Evolutionary conservation across 352 stramenopile species (phyloP).

Genomic region (Globisporangium orthogonon): DNA sequence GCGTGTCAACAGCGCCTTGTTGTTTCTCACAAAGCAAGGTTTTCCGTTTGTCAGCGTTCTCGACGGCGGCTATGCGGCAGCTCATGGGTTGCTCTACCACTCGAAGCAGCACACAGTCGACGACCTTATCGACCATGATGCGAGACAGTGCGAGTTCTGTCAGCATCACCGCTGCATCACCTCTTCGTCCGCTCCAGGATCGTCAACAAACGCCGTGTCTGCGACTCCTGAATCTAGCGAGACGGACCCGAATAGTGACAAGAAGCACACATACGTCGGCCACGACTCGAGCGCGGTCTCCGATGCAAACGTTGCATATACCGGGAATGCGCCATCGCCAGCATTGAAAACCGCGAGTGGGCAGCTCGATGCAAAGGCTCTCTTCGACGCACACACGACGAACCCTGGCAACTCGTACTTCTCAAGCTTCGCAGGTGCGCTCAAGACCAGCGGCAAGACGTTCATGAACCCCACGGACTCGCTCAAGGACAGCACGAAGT

Average conservation of each 20-base stretch:
- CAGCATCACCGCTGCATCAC: conserved; percentile 37
- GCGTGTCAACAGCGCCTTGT: conserved; percentile 55
- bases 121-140: conserved; percentile 73
- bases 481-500: conserved; percentile 65
- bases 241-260: not conserved
- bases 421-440: conserved; percentile 52
- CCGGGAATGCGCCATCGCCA: not conserved
- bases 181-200: not conserved
- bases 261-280: conserved; percentile 9
- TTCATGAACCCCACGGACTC: conserved; percentile 47
- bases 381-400: conserved; percentile 27
- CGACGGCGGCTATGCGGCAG: conserved; percentile 59
- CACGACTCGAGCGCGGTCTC: conserved; percentile 2
- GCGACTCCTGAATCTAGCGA: not conserved
- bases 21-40: conserved; percentile 67
- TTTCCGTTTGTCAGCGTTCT: conserved; percentile 76
- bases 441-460: conserved; percentile 68
- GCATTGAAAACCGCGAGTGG: conserved; percentile 6
- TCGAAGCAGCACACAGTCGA: conserved; percentile 50
- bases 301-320: not conserved
- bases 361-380: conserved; percentile 26
- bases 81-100: conserved; percentile 43
- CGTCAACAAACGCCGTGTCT: conserved; percentile 1
- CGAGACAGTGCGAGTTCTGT: conserved; percentile 50
- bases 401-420: conserved; percentile 43